These are phyloP conservation scores for Pichia ethanolica DNA, from an alignment of 805 yeast genomes.

Conservation along the genomic window DNA sequence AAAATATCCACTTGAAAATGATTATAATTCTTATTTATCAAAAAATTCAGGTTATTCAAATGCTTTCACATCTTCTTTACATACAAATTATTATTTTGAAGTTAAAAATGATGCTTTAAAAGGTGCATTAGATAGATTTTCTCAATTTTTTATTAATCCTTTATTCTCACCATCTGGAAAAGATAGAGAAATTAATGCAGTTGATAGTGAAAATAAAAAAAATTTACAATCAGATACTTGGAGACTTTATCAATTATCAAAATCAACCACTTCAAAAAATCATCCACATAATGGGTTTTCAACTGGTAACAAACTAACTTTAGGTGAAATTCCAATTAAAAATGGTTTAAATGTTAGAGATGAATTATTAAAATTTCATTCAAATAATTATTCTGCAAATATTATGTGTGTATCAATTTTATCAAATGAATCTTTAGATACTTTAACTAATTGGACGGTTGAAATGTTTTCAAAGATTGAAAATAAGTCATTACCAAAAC, in stretches of 20 bases:
- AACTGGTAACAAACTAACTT: slow-evolving; percentile 78
- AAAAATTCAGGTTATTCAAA: slow-evolving; percentile 85
- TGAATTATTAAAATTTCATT: slow-evolving; percentile 69
- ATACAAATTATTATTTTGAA: slow-evolving; percentile 89
- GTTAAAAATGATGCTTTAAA: slow-evolving; percentile 65
- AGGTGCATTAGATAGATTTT: slow-evolving; percentile 87
- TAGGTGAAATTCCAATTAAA: slow-evolving; percentile 55
- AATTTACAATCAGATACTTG: slow-evolving; percentile 84
- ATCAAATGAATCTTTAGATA: slow-evolving; percentile 73
- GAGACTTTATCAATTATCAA: slow-evolving; percentile 83
- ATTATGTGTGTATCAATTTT: slow-evolving; percentile 80
- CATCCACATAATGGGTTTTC: slow-evolving; percentile 88
- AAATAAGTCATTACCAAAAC: slow-evolving; percentile 37
- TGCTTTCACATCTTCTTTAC: slow-evolving; percentile 85
- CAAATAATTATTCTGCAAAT: slow-evolving; percentile 70
- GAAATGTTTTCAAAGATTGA: slow-evolving; percentile 58
- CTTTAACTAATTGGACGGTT: slow-evolving; percentile 62
- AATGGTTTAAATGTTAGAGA: slow-evolving; percentile 71
- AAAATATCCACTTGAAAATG: slow-evolving; percentile 70
- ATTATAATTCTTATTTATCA: slow-evolving; percentile 63
- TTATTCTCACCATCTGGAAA: slow-evolving; percentile 66
- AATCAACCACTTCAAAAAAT: slow-evolving; percentile 56
- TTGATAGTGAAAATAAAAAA: slow-evolving; percentile 92
- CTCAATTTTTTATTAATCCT: slow-evolving; percentile 88
- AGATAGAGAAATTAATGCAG: slow-evolving; percentile 90